Evolutionary conservation across 371 early-diverging fungal species (phyloP), one percentile per base, ranked within the genome.

Genomic region (Apophysomyces variabilis): DNA sequence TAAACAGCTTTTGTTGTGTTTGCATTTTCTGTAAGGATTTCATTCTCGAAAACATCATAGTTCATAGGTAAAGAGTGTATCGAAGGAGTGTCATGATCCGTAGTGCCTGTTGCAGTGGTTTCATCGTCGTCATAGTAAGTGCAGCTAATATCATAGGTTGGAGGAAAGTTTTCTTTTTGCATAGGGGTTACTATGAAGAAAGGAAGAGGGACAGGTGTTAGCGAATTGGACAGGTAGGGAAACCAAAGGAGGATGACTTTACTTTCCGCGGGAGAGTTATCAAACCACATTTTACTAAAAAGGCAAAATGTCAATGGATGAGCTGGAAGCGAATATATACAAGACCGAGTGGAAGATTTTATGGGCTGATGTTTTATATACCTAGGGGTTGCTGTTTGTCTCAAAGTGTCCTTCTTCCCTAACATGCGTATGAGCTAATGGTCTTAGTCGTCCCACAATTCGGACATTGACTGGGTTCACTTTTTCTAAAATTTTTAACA

Each of bases 1-100:
- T 76, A 76, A 14, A 75, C 74, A 36, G 69, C 74, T 65, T 72
- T 71, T 35, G 75, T 69, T 18, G 74, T 64, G 50, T 63, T 61
- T 39, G 58, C 57, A 62, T 74, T 74, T 18, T 67, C 65, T 18
- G 74, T 66, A 58, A 67, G 66, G 36, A 77, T 77, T 54, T 62
- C 64, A 21, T 66, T 47, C 54, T 68, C 66, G 47, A 72, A 72
- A 38, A 47, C 26, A 18, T 41, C 16, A 32, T 16, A 7, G 21
- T 50, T 21, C 54, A 50, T 50, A 21, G 21, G 54, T 26, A 26
- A 43, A 21, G 45, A 39, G 18, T 60, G 18, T 46, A 58, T 36
- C 35, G 44, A 47, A 37, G 59, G 56, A 32, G 54, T 32, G 38
- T 60, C 50, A 46, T 21, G 60, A 21, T 66, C 60, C 11, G 73